These are phyloP conservation scores for Rosa persica DNA, from an alignment of 306 rosid genomes.

Conservation along the genomic window DNA sequence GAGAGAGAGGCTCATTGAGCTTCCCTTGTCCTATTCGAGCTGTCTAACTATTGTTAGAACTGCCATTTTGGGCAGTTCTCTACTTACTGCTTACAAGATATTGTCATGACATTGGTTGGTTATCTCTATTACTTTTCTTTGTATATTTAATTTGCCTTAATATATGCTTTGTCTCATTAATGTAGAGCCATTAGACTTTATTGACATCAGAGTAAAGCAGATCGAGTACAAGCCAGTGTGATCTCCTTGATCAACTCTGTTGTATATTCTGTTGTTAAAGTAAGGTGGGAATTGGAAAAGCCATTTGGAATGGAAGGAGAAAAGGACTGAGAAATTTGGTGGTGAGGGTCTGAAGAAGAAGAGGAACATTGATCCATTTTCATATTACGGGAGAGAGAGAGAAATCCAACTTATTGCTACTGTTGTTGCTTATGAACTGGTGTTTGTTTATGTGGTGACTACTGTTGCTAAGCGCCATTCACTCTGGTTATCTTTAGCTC, in stretches of 20 bases:
- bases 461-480: too few relatives aligned
- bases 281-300: conserved; percentile 47
- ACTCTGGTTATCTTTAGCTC: too few relatives aligned
- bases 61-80: too few relatives aligned
- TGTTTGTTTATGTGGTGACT: too few relatives aligned
- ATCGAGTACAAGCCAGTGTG: conserved; percentile 51
- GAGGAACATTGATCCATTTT: conserved; percentile 34
- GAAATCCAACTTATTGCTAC: conserved; percentile 60
- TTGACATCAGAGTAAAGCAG: conserved; percentile 66
- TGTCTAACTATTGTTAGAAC: too few relatives aligned
- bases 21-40: too few relatives aligned
- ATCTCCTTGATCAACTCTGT: conserved; percentile 53
- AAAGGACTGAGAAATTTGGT: conserved; percentile 22
- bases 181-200: conserved; percentile 71
- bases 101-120: too few relatives aligned
- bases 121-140: too few relatives aligned
- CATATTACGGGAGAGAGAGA: conserved; percentile 66
- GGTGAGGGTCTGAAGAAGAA: conserved; percentile 34
- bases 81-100: too few relatives aligned
- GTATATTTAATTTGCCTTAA: too few relatives aligned
- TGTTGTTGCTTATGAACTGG: neutral
- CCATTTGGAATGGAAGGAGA: conserved; percentile 42
- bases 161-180: too few relatives aligned
- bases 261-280: conserved; percentile 55
- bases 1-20: too few relatives aligned